Percentiles rank a stretch among this genome's conserved stretches.
These are phyloP conservation scores for Fraxinus baroniana DNA, from an alignment of 305 asterid genomes.

Conservation along the genomic window DNA sequence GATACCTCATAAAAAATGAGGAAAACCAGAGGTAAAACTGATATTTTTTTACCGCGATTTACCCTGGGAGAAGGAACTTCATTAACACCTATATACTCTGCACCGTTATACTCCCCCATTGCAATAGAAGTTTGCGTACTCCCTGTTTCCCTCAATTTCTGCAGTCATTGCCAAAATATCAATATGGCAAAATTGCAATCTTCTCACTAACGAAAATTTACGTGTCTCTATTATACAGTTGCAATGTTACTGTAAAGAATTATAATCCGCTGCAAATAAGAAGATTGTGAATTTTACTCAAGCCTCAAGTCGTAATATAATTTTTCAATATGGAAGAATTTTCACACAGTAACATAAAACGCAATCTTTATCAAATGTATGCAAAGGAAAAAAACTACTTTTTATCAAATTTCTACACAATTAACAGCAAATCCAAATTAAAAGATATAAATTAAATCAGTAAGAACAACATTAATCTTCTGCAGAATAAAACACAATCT, in stretches of 20 bases:
- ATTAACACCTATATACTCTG: slow-evolving; percentile 41
- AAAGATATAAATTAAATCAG: background rate
- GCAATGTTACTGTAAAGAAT: background rate
- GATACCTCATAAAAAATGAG: slow-evolving; percentile 88
- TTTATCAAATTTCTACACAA: background rate
- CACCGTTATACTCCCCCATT: slow-evolving; percentile 35
- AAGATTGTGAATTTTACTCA: background rate
- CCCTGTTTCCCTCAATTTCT: slow-evolving; percentile 39
- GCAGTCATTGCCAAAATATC: slow-evolving; percentile 25
- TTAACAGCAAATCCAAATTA: background rate
- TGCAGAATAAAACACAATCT: background rate
- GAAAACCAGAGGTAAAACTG: slow-evolving; percentile 68
- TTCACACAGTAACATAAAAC: background rate
- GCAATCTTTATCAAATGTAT: background rate
- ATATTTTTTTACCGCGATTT: slow-evolving; percentile 43
- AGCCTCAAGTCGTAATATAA: background rate
- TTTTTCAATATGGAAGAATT: background rate
- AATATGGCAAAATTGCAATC: background rate
- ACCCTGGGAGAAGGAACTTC: slow-evolving; percentile 34
- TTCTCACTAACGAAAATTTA: background rate
- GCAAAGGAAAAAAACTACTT: background rate
- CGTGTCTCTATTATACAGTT: background rate
- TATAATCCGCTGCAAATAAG: background rate
- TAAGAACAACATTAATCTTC: background rate
- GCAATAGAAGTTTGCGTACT: slow-evolving; percentile 30